Percentiles rank a stretch among this genome's conserved stretches.
Conservation (phyloP, 352 stramenopile genomes). For the Aphanomyces euteiches region DNA sequence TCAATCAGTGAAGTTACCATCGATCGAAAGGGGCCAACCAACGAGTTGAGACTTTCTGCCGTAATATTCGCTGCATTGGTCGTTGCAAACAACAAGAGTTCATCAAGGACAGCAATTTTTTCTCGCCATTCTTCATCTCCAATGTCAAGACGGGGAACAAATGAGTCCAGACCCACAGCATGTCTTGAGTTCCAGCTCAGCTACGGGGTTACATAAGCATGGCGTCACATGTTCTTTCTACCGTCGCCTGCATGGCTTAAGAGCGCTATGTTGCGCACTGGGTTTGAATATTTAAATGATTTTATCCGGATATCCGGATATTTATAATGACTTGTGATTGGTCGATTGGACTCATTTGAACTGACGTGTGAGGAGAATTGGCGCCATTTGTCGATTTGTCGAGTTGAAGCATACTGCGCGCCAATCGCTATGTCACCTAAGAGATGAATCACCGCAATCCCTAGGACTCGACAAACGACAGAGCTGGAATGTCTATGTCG, state of each 20-base stretch:
- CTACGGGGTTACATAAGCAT: neutral
- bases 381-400: too few relatives aligned
- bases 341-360: neutral
- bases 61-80: neutral
- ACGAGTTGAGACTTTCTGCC: slow-evolving; percentile 3
- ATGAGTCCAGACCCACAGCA: neutral
- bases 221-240: neutral
- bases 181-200: slow-evolving; percentile 11
- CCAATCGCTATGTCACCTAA: too few relatives aligned
- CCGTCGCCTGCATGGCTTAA: neutral
- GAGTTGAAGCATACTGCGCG: too few relatives aligned
- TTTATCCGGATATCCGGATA: neutral
- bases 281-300: slow-evolving; percentile 16
- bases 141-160: slow-evolving; percentile 2
- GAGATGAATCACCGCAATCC: too few relatives aligned
- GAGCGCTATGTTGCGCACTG: neutral
- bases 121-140: slow-evolving; percentile 22
- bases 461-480: too few relatives aligned
- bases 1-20: neutral
- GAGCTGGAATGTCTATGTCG: too few relatives aligned
- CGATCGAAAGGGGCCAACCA: slow-evolving; percentile 9
- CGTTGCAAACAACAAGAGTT: neutral
- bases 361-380: too few relatives aligned
- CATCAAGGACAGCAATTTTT: slow-evolving; percentile 14
- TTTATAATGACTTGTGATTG: slow-evolving; percentile 4